Conservation (phyloP, 768 basidiomycete species). For the Suillus subalutaceus region DNA sequence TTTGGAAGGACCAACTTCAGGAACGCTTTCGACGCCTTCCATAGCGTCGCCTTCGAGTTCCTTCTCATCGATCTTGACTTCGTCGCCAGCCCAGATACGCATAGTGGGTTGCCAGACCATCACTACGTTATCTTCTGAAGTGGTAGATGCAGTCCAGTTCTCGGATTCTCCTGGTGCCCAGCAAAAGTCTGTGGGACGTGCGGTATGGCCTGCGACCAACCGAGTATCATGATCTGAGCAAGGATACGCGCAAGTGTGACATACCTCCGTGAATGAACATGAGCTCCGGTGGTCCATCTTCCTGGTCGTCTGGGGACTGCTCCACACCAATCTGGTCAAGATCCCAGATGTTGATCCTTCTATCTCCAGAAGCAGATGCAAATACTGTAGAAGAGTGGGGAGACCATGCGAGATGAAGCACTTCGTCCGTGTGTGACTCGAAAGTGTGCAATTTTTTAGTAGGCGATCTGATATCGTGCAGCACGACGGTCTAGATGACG, state of each 20-base stretch:
- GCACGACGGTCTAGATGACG: conserved; percentile 69
- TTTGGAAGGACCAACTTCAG: conserved; percentile 29
- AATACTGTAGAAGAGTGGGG: conserved; percentile 91
- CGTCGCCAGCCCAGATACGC: conserved; percentile 92
- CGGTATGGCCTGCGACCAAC: conserved; percentile 68
- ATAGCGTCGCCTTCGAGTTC: conserved; percentile 83
- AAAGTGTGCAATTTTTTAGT: conserved; percentile 84
- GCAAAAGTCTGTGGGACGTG: conserved; percentile 90
- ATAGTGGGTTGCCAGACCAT: conserved; percentile 98
- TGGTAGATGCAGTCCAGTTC: conserved; percentile 82
- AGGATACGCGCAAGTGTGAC: conserved; percentile 25
- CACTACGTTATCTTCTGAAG: conserved; percentile 96
- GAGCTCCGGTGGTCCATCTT: conserved; percentile 96
- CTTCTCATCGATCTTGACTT: conserved; percentile 80
- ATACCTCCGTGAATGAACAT: conserved; percentile 94
- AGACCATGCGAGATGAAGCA: conserved; percentile 94
- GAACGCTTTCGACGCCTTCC: conserved; percentile 66
- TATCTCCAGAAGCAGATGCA: conserved; percentile 92
- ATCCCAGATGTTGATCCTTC: conserved; percentile 96
- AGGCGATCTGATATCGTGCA: conserved; percentile 86
- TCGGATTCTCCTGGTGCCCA: conserved; percentile 89
- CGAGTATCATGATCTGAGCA: conserved; percentile 14
- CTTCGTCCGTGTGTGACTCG: conserved; percentile 92
- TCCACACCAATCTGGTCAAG: conserved; percentile 88
- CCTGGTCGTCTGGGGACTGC: conserved; percentile 97